Evolutionary conservation across 169 alveolate genomes (phyloP), one percentile per base, ranked within the genome.

Genomic region (Eimeria sp.): DNA sequence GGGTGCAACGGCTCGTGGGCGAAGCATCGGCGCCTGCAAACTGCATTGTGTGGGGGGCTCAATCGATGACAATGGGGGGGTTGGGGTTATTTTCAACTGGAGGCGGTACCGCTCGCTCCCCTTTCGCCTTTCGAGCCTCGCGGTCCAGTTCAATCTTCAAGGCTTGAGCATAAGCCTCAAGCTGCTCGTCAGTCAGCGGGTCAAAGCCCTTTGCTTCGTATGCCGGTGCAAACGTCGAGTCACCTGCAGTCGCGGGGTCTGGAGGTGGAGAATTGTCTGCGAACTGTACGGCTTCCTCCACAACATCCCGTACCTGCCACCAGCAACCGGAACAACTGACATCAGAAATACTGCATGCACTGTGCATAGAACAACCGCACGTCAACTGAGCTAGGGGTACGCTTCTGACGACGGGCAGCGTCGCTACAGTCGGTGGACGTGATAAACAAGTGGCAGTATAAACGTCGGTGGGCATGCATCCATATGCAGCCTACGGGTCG

Each of bases 281-380:
- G 57, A 72, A 95, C 80, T 78, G 83, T 65, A 91, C 94, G 63
- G 97, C 95, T 6, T 95, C 95, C 9, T 95, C 91, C 16, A 95
- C 93, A 14, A 75, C 27, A 4, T 40, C 93, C 22, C 34, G 14
- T 34, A 95, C 78, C 95, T 87, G 96, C 82, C 5, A 67, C 78
- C 27, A 30, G 22, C 40, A 34, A 5, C 14, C 25, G 10, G 30
- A 65, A 65, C 34, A 10, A 65, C 6, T 25, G 70, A 1, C n/a
- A 3, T 65, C 40, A 7, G 0, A 34, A 30, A 0, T 13, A 27
- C 45, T 67, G 25, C 45, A 67, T 67, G 78, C 49, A 67, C 45
- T 27, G 78, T n/a, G 43, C 70, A 16, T 20, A 61, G 0, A 0
- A 9, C 70, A 13, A 4, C 70, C n/a, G 18, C 70, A 14, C 20